Conservation (phyloP, 192 early-diverging fungal genomes). For the Rhizophlyctis rosea region DNA sequence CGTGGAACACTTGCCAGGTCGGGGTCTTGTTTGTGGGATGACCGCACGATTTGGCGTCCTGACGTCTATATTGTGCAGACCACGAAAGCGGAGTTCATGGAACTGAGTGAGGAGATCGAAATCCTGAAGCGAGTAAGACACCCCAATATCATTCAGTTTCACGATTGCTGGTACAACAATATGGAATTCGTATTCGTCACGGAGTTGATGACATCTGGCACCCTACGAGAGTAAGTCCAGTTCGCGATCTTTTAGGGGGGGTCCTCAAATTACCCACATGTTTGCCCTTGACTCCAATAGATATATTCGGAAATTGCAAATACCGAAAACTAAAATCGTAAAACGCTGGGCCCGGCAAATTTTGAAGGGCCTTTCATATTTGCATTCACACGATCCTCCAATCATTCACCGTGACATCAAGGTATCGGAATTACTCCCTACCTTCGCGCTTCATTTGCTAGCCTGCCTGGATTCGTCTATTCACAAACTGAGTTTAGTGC, state of each 20-base stretch:
- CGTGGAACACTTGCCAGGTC: slow-evolving; percentile 56
- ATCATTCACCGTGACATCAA: slow-evolving; percentile 83
- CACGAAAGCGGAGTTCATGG: slow-evolving; percentile 70
- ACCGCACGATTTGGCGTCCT: background rate
- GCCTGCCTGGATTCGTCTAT: too few relatives aligned
- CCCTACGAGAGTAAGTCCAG: slow-evolving; percentile 63
- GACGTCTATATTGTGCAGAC: slow-evolving; percentile 34
- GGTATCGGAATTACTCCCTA: too few relatives aligned
- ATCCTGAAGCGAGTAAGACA: slow-evolving; percentile 75
- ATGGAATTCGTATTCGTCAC: slow-evolving; percentile 78
- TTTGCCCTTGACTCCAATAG: slow-evolving; percentile 8
- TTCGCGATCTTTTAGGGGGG: too few relatives aligned
- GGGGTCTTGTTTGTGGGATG: background rate
- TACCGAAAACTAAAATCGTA: slow-evolving; percentile 72
- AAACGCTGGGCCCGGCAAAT: slow-evolving; percentile 82
- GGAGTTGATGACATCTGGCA: slow-evolving; percentile 84
- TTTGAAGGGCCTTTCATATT: slow-evolving; percentile 70
- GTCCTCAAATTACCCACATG: too few relatives aligned
- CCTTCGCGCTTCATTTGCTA: too few relatives aligned
- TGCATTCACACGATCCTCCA: slow-evolving; percentile 73
- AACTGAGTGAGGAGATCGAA: slow-evolving; percentile 71
- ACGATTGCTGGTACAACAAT: slow-evolving; percentile 73
- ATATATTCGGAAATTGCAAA: slow-evolving; percentile 69
- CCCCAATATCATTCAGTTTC: slow-evolving; percentile 79
- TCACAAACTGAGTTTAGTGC: too few relatives aligned